A percentile compares a stretch with the other conserved stretches of the same genome.
phyloP scores from a whole-genome alignment of 2,329 filamentous ascomycete genomes.

The Cladosporium sp. region DNA sequence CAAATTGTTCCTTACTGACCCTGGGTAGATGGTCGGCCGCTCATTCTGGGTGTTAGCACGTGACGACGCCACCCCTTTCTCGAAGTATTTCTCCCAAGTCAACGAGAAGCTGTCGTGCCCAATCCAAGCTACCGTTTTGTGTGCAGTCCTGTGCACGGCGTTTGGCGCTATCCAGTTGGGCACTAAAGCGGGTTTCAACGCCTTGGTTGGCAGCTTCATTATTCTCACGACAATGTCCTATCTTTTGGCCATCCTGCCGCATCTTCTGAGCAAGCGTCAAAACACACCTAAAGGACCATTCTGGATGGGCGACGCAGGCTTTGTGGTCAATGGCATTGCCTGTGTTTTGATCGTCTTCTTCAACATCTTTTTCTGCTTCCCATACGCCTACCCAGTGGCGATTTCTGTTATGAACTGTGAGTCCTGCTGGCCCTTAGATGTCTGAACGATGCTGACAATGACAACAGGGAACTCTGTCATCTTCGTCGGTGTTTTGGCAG shows the following conservation, averaged over 20 bases:
- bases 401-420: conserved; percentile 40
- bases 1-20: background rate
- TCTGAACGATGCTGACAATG: conserved; percentile 44
- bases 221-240: conserved; percentile 38
- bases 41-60: conserved; percentile 56
- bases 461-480: conserved; percentile 55
- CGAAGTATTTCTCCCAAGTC: conserved; percentile 54
- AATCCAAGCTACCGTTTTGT: conserved; percentile 59
- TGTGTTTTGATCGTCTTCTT: conserved; percentile 39
- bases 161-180: conserved; percentile 39
- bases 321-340: conserved; percentile 34
- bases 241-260: conserved; percentile 38
- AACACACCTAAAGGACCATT: conserved; percentile 37
- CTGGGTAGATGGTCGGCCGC: conserved; percentile 45
- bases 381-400: conserved; percentile 32
- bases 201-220: conserved; percentile 40
- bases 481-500: conserved; percentile 49
- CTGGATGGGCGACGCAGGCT: conserved; percentile 38
- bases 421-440: conserved; percentile 23
- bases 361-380: conserved; percentile 41
- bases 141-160: conserved; percentile 51
- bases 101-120: conserved; percentile 59
- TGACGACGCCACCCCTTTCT: conserved; percentile 62
- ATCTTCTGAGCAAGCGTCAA: conserved; percentile 35
- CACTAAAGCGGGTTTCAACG: conserved; percentile 36